A percentile compares a stretch with the other conserved stretches of the same genome.
These are phyloP conservation scores for Phytophthora cactorum DNA, from an alignment of 352 stramenopile genomes.

Conservation along the genomic window DNA sequence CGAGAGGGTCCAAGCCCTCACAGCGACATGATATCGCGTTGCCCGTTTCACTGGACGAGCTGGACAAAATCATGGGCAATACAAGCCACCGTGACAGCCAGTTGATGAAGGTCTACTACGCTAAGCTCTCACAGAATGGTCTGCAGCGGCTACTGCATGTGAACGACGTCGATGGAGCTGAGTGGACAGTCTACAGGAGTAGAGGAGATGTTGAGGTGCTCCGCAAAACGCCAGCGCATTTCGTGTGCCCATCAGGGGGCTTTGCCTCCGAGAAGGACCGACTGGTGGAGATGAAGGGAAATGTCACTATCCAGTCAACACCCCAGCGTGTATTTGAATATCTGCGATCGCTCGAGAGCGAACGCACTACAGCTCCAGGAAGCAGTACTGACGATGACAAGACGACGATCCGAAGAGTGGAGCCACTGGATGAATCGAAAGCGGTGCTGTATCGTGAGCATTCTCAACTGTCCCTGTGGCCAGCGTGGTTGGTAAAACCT, in stretches of 20 bases:
- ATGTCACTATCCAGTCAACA: conserved; percentile 51
- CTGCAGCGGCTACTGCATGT: conserved; percentile 57
- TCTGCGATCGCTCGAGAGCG: conserved; percentile 61
- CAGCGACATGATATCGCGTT: conserved; percentile 23
- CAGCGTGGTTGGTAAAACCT: conserved; percentile 79
- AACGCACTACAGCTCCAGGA: conserved; percentile 23
- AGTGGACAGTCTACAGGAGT: conserved; percentile 58
- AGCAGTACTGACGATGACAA: conserved; percentile 42
- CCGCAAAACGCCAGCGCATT: conserved; percentile 47
- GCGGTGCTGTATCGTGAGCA: conserved; percentile 76
- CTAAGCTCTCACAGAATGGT: conserved; percentile 63
- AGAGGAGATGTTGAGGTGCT: conserved; percentile 43
- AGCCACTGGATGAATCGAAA: conserved; percentile 69
- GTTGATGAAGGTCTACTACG: conserved; percentile 79
- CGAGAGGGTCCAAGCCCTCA: conserved; percentile 24
- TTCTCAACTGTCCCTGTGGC: conserved; percentile 77
- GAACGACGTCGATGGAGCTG: conserved; percentile 37
- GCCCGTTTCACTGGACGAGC: conserved; percentile 52
- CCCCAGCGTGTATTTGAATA: conserved; percentile 66
- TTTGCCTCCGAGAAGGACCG: conserved; percentile 46
- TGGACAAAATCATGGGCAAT: conserved; percentile 65
- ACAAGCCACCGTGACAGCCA: conserved; percentile 73
- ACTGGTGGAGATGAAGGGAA: conserved; percentile 81
- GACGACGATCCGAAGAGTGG: conserved; percentile 52
- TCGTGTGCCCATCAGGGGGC: conserved; percentile 27